Conservation (phyloP, 2,329 filamentous ascomycete genomes). For the Aspergillus pseudoglaucus region DNA sequence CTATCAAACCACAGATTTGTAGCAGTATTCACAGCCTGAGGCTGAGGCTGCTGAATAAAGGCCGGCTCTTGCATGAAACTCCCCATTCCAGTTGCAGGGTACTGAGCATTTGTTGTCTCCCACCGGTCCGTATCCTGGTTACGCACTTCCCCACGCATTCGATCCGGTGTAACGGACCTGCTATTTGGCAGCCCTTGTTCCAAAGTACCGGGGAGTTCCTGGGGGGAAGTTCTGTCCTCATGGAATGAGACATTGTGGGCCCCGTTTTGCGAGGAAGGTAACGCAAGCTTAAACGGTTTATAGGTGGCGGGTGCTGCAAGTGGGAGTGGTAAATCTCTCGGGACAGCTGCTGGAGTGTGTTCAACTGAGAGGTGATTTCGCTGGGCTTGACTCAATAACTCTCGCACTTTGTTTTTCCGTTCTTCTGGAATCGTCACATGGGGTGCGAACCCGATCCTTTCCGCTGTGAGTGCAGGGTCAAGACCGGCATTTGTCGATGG, state of each 20-base stretch:
- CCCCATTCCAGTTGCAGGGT: too few relatives aligned
- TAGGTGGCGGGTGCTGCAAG: too few relatives aligned
- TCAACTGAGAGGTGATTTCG: background rate
- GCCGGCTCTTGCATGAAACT: background rate
- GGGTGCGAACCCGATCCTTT: conserved; percentile 20
- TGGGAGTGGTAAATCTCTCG: too few relatives aligned
- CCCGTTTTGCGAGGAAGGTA: too few relatives aligned
- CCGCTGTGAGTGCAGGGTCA: conserved; percentile 11
- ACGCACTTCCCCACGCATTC: conserved; percentile 13
- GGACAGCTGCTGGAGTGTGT: background rate
- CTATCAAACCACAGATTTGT: background rate
- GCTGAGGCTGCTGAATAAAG: background rate
- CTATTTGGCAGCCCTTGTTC: conserved; percentile 22
- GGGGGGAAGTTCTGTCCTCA: conserved; percentile 1
- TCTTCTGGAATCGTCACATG: conserved; percentile 16
- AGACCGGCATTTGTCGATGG: conserved; percentile 7
- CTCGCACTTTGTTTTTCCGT: conserved; percentile 13
- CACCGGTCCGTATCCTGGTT: background rate
- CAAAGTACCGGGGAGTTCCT: conserved; percentile 20
- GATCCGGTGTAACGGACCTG: conserved; percentile 20
- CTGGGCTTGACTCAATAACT: conserved; percentile 11
- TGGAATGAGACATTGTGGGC: too few relatives aligned
- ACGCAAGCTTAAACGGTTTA: too few relatives aligned
- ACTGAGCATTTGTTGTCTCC: background rate
- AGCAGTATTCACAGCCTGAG: background rate